These are phyloP conservation scores for Malassezia caprae DNA, from an alignment of 1,284 basidiomycete species.

Conservation along the genomic window DNA sequence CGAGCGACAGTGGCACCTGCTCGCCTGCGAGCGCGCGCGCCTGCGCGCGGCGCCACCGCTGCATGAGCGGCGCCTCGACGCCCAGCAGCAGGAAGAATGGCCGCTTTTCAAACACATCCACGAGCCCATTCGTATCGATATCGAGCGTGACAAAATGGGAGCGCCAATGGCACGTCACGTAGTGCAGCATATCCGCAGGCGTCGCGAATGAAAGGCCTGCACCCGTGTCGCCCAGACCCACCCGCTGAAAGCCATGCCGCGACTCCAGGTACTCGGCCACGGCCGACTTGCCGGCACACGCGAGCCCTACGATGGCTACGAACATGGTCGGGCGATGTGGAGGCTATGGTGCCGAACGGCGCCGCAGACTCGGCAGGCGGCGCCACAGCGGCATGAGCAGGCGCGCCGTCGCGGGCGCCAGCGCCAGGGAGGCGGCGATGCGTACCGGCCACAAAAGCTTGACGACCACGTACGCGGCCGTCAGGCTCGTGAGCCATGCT, in stretches of 20 bases:
- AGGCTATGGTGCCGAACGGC: background rate
- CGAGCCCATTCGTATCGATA: slow-evolving; percentile 54
- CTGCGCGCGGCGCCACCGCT: slow-evolving; percentile 28
- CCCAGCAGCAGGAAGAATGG: slow-evolving; percentile 80
- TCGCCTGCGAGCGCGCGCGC: background rate
- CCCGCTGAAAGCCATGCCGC: slow-evolving; percentile 51
- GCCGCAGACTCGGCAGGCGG: background rate
- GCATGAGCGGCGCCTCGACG: slow-evolving; percentile 71
- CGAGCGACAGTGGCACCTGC: slow-evolving; percentile 16
- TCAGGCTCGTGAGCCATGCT: slow-evolving; percentile 56
- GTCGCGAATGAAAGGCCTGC: slow-evolving; percentile 3
- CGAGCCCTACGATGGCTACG: slow-evolving; percentile 76
- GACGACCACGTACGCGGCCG: slow-evolving; percentile 70
- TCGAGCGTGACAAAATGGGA: slow-evolving; percentile 70
- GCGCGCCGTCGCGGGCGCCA: slow-evolving; percentile 66
- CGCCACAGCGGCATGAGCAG: slow-evolving; percentile 56
- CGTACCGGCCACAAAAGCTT: slow-evolving; percentile 68
- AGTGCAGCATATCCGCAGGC: slow-evolving; percentile 57
- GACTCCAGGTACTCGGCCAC: slow-evolving; percentile 63
- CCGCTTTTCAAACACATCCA: slow-evolving; percentile 67
- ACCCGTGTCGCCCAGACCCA: slow-evolving; percentile 21
- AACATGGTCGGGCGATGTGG: slow-evolving; percentile 55
- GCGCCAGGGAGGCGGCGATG: slow-evolving; percentile 63
- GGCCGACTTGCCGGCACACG: slow-evolving; percentile 67
- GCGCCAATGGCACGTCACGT: slow-evolving; percentile 74